phyloP scores from a whole-genome alignment of 1,139 yeast genomes.

The Nakaseomyces bracarensis region DNA sequence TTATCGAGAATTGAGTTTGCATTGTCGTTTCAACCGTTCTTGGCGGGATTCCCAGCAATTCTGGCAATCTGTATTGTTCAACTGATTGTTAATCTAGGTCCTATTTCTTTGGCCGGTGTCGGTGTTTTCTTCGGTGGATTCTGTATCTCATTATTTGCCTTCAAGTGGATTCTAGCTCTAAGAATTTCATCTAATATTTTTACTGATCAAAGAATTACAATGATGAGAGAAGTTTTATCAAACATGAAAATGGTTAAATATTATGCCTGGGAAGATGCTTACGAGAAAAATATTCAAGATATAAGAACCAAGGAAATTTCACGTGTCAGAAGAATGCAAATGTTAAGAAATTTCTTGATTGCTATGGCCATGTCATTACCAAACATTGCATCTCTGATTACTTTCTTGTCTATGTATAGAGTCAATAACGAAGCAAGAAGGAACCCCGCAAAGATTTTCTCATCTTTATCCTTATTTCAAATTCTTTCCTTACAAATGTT shows the following conservation, averaged over 20 bases:
- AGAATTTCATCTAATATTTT: conserved; percentile 41
- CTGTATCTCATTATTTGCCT: conserved; percentile 29
- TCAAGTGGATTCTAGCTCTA: conserved; percentile 37
- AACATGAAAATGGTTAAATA: conserved; percentile 47
- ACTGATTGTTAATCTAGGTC: conserved; percentile 63
- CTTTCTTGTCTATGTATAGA: conserved; percentile 64
- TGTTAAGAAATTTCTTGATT: conserved; percentile 49
- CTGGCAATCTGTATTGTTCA: conserved; percentile 53
- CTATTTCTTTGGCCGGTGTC: conserved; percentile 59
- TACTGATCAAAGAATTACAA: conserved; percentile 44
- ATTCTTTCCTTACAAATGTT: conserved; percentile 63
- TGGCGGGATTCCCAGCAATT: conserved; percentile 56
- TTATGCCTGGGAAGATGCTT: conserved; percentile 56
- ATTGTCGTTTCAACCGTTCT: conserved; percentile 57
- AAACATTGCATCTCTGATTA: conserved; percentile 56
- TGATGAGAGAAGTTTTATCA: conserved; percentile 44
- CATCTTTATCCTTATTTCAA: conserved; percentile 71
- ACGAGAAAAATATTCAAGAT: conserved; percentile 39
- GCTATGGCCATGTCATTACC: conserved; percentile 57
- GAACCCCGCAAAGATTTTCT: conserved; percentile 61
- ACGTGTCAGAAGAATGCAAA: conserved; percentile 43
- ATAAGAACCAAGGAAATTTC: conserved; percentile 42
- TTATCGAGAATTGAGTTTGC: conserved; percentile 75
- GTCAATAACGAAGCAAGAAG: conserved; percentile 40
- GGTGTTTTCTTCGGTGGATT: conserved; percentile 41